These are phyloP conservation scores for Rhizopus stolonifer DNA, from an alignment of 371 early-diverging fungal species.

Conservation along the genomic window DNA sequence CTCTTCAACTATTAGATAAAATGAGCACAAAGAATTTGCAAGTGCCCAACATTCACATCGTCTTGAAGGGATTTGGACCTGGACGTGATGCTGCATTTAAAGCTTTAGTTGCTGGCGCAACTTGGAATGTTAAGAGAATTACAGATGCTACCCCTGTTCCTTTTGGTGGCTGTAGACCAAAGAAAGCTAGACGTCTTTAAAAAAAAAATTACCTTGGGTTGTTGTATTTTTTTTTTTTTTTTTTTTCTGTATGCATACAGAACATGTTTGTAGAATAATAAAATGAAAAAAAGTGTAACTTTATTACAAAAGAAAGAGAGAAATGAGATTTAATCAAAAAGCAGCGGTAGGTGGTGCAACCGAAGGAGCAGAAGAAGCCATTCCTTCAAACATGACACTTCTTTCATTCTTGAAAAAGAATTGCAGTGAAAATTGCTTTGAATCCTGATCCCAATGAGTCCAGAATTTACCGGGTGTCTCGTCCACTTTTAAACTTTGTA, in stretches of 20 bases:
- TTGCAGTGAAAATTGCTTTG: slow-evolving; percentile 86
- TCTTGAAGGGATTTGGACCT: slow-evolving; percentile 89
- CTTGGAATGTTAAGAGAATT: slow-evolving; percentile 76
- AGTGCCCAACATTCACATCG: slow-evolving; percentile 69
- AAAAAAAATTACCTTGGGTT: slow-evolving; percentile 1
- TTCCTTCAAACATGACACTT: slow-evolving; percentile 29
- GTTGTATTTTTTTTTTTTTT: neutral
- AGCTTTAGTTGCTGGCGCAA: slow-evolving; percentile 62
- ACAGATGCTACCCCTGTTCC: slow-evolving; percentile 91
- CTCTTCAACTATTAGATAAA: slow-evolving; percentile 67
- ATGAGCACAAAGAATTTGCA: slow-evolving; percentile 65
- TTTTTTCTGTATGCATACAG: neutral
- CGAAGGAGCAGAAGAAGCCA: slow-evolving; percentile 7
- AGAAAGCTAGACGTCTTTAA: slow-evolving; percentile 84
- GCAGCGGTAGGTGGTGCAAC: slow-evolving; percentile 22
- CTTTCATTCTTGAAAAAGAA: slow-evolving; percentile 68
- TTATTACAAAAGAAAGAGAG: slow-evolving; percentile 9
- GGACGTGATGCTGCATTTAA: slow-evolving; percentile 92
- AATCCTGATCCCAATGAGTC: slow-evolving; percentile 94
- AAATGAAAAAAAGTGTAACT: neutral
- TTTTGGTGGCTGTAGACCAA: slow-evolving; percentile 94
- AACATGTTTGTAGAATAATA: slow-evolving; percentile 1
- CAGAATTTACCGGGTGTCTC: slow-evolving; percentile 81
- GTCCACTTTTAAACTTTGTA: slow-evolving; percentile 92
- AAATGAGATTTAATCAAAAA: slow-evolving; percentile 8